Base-by-base conservation (phyloP, 208 protist species). In the Wallacemonas sp. region DNA sequence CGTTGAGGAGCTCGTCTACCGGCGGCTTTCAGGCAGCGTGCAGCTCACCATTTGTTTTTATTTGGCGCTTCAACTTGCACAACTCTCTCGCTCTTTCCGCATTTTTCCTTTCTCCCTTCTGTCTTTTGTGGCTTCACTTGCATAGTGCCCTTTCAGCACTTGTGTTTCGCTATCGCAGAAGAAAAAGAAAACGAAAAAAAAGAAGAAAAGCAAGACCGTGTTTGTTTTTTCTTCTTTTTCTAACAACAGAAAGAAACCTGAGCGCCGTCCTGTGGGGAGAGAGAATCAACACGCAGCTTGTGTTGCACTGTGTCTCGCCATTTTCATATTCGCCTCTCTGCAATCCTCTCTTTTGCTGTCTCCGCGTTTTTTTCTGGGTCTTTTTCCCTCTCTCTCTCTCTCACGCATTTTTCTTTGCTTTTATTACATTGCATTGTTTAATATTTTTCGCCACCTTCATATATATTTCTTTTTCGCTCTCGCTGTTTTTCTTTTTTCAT, bases 201-300 rank as follows among this genome's bases (percentile, higher is more conserved):
- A 12, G 19, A 17, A 49, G 44, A 49, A 49, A 49, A 49, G n/a
- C 9, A 41, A 41, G 14, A 41, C 9, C 6, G 14, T 14, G 6
- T 41, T 41, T 41, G 36, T 17, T 21, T 60, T 41, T 60, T 60
- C 17, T 60, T 60, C 19, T 60, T 39, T 60, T 33, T 8, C 26
- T 39, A n/a, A n/a, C n/a, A n/a, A n/a, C n/a, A n/a, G n/a, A n/a
- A n/a, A n/a, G n/a, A n/a, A n/a, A n/a, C n/a, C n/a, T n/a, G n/a
- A n/a, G n/a, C n/a, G n/a, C n/a, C n/a, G n/a, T n/a, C n/a, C n/a
- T n/a, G n/a, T n/a, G n/a, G n/a, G n/a, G n/a, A n/a, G n/a, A n/a
- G n/a, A n/a, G n/a, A n/a, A n/a, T n/a, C n/a, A n/a, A n/a, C n/a
- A n/a, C n/a, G n/a, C n/a, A n/a, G n/a, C n/a, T n/a, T n/a, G n/a